Evolutionary conservation across 2,329 filamentous ascomycete species (phyloP).

Genomic region (Hypoxylon sp.): DNA sequence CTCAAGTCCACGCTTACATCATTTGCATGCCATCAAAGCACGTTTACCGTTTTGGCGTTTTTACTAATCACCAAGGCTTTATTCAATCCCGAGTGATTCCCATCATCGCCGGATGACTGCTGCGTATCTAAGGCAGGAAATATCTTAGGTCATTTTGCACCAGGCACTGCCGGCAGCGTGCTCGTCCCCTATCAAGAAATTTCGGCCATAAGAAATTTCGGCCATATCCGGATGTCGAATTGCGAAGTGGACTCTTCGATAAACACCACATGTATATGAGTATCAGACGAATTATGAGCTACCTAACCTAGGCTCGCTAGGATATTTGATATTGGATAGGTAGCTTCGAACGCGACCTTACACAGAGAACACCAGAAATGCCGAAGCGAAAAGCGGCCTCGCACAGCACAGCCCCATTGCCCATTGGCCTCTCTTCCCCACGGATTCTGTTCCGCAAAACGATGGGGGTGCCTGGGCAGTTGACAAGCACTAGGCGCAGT

Average conservation of each 20-base stretch:
- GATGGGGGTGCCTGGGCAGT: neutral
- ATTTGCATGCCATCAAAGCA: neutral
- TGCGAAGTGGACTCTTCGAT: conserved; percentile 10
- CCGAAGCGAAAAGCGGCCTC: conserved; percentile 27
- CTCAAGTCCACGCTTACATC: conserved; percentile 17
- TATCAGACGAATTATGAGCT: conserved; percentile 8
- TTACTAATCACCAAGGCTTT: neutral
- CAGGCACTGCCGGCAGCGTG: neutral
- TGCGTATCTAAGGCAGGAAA: neutral
- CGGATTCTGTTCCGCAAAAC: conserved; percentile 6
- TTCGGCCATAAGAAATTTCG: no score
- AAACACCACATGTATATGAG: conserved; percentile 3
- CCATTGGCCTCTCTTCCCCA: conserved; percentile 46
- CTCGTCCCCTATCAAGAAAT: neutral
- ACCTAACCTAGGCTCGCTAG: conserved; percentile 5
- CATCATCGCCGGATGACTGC: neutral
- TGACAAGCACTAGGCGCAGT: conserved; percentile 14
- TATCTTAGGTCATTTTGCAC: neutral
- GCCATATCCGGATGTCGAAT: conserved; percentile 10
- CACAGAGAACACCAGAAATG: neutral
- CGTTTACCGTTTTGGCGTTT: neutral
- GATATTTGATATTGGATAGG: neutral
- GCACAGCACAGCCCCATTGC: conserved; percentile 47
- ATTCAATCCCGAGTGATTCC: neutral
- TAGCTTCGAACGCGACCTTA: neutral